These are phyloP conservation scores for Cercospora citrullina DNA, from an alignment of 2,329 filamentous ascomycete species.

Conservation along the genomic window DNA sequence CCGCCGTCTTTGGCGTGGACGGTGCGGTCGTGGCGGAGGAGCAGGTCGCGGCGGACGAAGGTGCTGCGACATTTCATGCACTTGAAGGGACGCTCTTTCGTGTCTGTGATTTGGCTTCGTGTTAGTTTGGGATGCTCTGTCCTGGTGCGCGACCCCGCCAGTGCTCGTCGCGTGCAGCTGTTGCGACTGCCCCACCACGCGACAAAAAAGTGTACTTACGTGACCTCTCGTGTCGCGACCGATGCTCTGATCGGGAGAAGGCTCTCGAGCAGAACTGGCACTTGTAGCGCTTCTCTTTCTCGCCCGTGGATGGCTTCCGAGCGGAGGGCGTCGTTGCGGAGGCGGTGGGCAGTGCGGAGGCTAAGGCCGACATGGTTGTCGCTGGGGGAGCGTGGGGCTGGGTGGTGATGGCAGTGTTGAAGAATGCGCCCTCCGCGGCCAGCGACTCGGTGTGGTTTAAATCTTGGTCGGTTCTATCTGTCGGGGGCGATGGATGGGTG, in stretches of 20 bases:
- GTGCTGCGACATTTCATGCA: conserved; percentile 98
- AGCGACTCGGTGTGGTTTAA: conserved; percentile 30
- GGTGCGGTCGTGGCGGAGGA: conserved; percentile 94
- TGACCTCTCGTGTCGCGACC: conserved; percentile 93
- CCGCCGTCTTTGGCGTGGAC: conserved; percentile 98
- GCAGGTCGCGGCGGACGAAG: conserved; percentile 93
- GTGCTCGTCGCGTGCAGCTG: conserved; percentile 19
- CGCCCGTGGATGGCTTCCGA: conserved; percentile 32
- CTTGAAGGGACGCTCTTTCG: conserved; percentile 98
- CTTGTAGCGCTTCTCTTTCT: conserved; percentile 92
- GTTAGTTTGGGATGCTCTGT: conserved; percentile 17
- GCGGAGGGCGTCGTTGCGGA: conserved; percentile 64
- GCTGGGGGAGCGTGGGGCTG: conserved; percentile 8
- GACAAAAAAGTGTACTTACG: conserved; percentile 66
- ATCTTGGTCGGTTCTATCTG: conserved; percentile 18
- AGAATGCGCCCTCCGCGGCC: conserved; percentile 24
- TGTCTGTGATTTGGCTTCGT: conserved; percentile 61
- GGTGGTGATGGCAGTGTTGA: conserved; percentile 19
- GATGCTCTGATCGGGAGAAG: conserved; percentile 95
- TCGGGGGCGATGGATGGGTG: conserved; percentile 2
- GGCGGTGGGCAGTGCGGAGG: conserved; percentile 51
- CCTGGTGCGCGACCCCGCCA: conserved; percentile 28
- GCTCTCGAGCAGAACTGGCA: conserved; percentile 68
- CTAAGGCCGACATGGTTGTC: conserved; percentile 65
- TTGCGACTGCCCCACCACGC: conserved; percentile 23